Evolutionary conservation across 768 basidiomycete genomes (phyloP).

Genomic region (Trametes cinnabarina): DNA sequence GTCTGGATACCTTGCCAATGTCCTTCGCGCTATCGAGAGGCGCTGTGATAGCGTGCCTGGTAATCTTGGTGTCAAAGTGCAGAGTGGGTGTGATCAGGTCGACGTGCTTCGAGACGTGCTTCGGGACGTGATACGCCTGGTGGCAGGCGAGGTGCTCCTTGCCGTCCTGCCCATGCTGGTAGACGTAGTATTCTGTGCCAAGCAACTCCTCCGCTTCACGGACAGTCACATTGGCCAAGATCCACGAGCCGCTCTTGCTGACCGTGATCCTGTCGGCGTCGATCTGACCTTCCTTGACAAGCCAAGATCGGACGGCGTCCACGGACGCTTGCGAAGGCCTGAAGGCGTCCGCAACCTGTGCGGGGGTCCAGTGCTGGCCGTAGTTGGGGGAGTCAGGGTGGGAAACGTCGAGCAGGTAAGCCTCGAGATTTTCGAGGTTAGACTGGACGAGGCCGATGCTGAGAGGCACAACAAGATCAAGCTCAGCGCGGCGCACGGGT

Average conservation of each 20-base stretch:
- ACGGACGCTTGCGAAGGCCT: conserved; percentile 42
- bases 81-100: conserved; percentile 73
- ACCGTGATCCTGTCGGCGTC: conserved; percentile 24
- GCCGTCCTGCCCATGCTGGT: conserved; percentile 50
- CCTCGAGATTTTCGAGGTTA: conserved; percentile 44
- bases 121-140: conserved; percentile 62
- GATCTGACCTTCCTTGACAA: conserved; percentile 24
- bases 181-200: conserved; percentile 53
- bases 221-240: conserved; percentile 40
- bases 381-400: conserved; percentile 50
- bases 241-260: conserved; percentile 41
- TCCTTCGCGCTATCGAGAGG: conserved; percentile 11
- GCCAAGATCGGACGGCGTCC: conserved; percentile 42
- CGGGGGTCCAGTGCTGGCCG: conserved; percentile 48
- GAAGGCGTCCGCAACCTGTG: conserved; percentile 44
- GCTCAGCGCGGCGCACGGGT: conserved; percentile 34
- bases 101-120: conserved; percentile 53
- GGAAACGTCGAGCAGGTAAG: conserved; percentile 45
- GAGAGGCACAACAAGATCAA: conserved; percentile 40
- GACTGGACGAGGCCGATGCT: conserved; percentile 48
- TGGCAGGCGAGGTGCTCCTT: conserved; percentile 57
- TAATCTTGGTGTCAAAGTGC: conserved; percentile 47
- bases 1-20: conserved; percentile 1
- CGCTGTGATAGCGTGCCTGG: neutral
- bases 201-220: conserved; percentile 45